A percentile compares a stretch with the other conserved stretches of the same genome.
Evolutionary conservation across 192 early-diverging fungal genomes (phyloP).

Genomic region (Coemansia asiatica): DNA sequence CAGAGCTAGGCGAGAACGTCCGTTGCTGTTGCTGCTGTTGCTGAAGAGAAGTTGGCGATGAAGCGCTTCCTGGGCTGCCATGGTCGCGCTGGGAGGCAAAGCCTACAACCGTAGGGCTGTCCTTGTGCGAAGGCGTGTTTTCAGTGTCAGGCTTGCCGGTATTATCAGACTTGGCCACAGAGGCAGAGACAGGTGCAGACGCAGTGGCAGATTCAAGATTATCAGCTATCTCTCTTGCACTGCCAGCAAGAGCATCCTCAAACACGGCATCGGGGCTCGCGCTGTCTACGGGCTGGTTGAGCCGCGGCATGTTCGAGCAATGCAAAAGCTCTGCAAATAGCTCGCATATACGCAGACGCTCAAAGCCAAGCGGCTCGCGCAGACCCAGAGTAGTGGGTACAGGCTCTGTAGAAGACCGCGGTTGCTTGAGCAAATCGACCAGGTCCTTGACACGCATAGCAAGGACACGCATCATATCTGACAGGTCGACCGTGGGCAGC

Average conservation of each 20-base stretch:
- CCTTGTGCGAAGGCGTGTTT: conserved; percentile 9
- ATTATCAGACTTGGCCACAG: neutral
- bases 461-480: conserved; percentile 87
- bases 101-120: conserved; percentile 26
- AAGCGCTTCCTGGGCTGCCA: neutral
- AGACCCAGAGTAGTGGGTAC: conserved; percentile 80
- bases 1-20: neutral
- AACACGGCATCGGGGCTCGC: neutral
- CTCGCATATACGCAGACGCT: conserved; percentile 94
- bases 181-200: neutral
- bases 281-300: conserved; percentile 56
- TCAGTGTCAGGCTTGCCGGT: neutral
- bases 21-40: neutral
- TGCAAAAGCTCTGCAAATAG: conserved; percentile 98
- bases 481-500: conserved; percentile 70
- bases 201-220: neutral
- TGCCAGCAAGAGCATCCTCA: neutral
- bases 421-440: conserved; percentile 70
- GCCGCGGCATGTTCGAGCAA: conserved; percentile 80
- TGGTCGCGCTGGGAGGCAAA: neutral
- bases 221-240: too few relatives aligned
- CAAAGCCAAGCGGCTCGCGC: conserved; percentile 85
- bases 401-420: conserved; percentile 59
- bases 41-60: neutral
- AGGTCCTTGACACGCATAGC: conserved; percentile 75